These are phyloP conservation scores for Mycena belliarum DNA, from an alignment of 768 basidiomycete species.

Conservation along the genomic window DNA sequence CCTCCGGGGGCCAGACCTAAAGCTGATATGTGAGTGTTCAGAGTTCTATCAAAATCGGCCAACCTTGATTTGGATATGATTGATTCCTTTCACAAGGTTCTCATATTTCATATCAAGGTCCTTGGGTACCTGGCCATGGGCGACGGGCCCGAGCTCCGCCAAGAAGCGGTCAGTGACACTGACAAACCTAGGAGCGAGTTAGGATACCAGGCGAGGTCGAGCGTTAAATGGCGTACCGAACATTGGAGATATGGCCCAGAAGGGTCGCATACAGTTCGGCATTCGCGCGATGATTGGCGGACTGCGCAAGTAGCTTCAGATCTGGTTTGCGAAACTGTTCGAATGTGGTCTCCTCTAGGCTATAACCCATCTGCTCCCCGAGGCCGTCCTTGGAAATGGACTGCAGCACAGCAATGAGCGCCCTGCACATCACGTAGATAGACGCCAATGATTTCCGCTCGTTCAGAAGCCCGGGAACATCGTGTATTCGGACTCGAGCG, in stretches of 20 bases:
- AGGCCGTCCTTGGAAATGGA: slow-evolving; percentile 74
- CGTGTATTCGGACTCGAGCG: slow-evolving; percentile 42
- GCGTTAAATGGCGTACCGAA: slow-evolving; percentile 54
- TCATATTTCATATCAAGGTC: slow-evolving; percentile 84
- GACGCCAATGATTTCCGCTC: slow-evolving; percentile 82
- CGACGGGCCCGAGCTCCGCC: slow-evolving; percentile 72
- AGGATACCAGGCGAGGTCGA: background rate
- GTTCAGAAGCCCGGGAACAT: slow-evolving; percentile 52
- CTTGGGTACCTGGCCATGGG: slow-evolving; percentile 74
- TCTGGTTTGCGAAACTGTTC: slow-evolving; percentile 79
- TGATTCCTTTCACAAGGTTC: slow-evolving; percentile 79
- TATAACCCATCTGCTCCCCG: slow-evolving; percentile 75
- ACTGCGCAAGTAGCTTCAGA: slow-evolving; percentile 62
- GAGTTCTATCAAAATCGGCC: background rate
- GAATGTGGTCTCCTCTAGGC: slow-evolving; percentile 86
- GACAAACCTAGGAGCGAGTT: slow-evolving; percentile 58
- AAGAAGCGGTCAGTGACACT: slow-evolving; percentile 93
- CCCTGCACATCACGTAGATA: slow-evolving; percentile 88
- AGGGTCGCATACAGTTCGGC: slow-evolving; percentile 82
- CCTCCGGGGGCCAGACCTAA: slow-evolving; percentile 93
- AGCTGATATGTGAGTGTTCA: background rate
- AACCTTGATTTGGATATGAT: slow-evolving; percentile 82
- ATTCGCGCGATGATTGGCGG: slow-evolving; percentile 77
- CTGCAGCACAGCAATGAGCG: slow-evolving; percentile 75
- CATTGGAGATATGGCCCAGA: slow-evolving; percentile 79